Percentiles rank a stretch among this genome's conserved stretches.
Conservation (phyloP, 1,139 yeast genomes). For the Pichia sp. region DNA sequence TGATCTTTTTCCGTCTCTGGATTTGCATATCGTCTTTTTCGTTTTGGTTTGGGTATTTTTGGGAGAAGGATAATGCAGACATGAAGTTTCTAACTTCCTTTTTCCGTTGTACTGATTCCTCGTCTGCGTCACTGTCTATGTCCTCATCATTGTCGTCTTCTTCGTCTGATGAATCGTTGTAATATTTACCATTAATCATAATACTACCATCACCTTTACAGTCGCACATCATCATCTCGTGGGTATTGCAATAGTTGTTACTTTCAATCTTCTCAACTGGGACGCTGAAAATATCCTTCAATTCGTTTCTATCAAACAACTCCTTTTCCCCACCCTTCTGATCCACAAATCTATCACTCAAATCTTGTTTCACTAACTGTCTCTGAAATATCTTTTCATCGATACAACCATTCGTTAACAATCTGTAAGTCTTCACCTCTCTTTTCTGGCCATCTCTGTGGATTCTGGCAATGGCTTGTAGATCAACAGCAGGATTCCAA, state of each 20-base stretch:
- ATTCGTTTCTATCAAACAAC: conserved; percentile 60
- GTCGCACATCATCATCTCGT: conserved; percentile 73
- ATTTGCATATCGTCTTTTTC: conserved; percentile 23
- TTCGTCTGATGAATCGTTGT: conserved; percentile 4
- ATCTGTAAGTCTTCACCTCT: conserved; percentile 79
- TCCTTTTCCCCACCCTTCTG: conserved; percentile 42
- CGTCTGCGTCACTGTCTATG: conserved; percentile 11
- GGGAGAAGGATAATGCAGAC: conserved; percentile 41
- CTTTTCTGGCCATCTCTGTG: conserved; percentile 89
- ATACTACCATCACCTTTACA: conserved; percentile 55
- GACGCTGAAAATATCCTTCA: conserved; percentile 73
- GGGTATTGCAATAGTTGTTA: conserved; percentile 58
- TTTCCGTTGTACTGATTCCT: conserved; percentile 23
- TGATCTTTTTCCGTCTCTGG: conserved; percentile 24
- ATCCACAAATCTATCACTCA: conserved; percentile 79
- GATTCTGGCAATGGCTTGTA: conserved; percentile 95
- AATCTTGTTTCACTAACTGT: conserved; percentile 80
- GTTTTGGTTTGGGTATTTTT: conserved; percentile 21
- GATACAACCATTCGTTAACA: conserved; percentile 84
- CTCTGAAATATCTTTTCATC: conserved; percentile 95
- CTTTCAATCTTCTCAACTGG: conserved; percentile 14
- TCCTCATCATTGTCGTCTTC: conserved; percentile 5
- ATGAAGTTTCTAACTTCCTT: conserved; percentile 24
- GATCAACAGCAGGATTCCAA: conserved; percentile 80
- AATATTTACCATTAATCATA: conserved; percentile 1